These are phyloP conservation scores for Aspergillus saccharolyticus DNA, from an alignment of 495 filamentous ascomycete species.

Conservation along the genomic window DNA sequence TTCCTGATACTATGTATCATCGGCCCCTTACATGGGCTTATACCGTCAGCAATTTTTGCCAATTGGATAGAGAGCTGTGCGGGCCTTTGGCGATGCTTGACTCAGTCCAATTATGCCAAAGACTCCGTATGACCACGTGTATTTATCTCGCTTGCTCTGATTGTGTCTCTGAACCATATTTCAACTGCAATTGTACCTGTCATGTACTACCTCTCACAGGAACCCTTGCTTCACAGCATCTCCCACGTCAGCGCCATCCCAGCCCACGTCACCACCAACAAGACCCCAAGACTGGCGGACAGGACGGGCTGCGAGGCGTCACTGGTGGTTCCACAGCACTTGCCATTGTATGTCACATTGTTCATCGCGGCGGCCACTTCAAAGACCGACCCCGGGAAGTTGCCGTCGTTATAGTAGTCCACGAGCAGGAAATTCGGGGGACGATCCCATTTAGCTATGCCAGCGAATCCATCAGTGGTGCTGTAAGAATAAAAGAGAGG, in stretches of 20 bases:
- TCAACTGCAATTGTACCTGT: no score
- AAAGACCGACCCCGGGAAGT: slow-evolving; percentile 74
- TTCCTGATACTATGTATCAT: no score
- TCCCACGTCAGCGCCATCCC: neutral
- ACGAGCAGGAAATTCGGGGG: slow-evolving; percentile 85
- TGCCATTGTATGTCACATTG: slow-evolving; percentile 68
- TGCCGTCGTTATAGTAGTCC: slow-evolving; percentile 78
- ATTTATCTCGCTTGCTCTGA: no score
- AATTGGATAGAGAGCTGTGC: no score
- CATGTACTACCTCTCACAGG: no score
- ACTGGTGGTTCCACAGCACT: slow-evolving; percentile 59
- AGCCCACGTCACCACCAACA: neutral
- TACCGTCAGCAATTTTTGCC: no score
- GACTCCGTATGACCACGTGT: no score
- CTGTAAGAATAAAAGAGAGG: neutral
- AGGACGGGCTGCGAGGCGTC: neutral
- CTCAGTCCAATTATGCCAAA: no score
- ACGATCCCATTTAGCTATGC: slow-evolving; percentile 54
- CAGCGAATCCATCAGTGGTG: slow-evolving; percentile 5
- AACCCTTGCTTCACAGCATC: neutral
- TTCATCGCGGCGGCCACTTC: slow-evolving; percentile 82
- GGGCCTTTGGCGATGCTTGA: no score
- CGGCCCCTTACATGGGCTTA: no score
- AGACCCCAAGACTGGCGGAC: neutral
- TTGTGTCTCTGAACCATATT: no score